Conservation (phyloP, 306 rosid species). For the Pyrus communis region DNA sequence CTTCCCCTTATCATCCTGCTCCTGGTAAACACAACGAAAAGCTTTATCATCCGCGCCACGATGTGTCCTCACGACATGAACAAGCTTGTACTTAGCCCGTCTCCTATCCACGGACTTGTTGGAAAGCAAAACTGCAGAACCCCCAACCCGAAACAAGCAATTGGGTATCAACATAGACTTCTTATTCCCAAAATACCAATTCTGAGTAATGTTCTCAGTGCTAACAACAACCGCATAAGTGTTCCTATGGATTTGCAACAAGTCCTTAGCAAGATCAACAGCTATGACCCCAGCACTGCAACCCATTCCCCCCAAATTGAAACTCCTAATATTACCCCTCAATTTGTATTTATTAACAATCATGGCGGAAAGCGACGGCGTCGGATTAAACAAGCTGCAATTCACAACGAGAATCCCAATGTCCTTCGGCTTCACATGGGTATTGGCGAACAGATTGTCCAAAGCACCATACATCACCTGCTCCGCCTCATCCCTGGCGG, state of each 20-base stretch:
- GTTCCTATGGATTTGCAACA: slow-evolving; percentile 57
- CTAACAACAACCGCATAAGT: slow-evolving; percentile 67
- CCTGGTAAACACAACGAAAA: slow-evolving; percentile 60
- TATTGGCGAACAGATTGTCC: slow-evolving; percentile 42
- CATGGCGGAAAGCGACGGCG: slow-evolving; percentile 68
- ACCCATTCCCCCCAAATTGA: slow-evolving; percentile 80
- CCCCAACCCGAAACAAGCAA: slow-evolving; percentile 66
- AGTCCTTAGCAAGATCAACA: slow-evolving; percentile 61
- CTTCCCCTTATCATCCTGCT: slow-evolving; percentile 62
- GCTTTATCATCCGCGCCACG: slow-evolving; percentile 69
- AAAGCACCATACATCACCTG: slow-evolving; percentile 67
- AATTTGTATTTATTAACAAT: slow-evolving; percentile 59
- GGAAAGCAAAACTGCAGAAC: slow-evolving; percentile 48
- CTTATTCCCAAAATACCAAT: slow-evolving; percentile 71
- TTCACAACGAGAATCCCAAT: slow-evolving; percentile 64
- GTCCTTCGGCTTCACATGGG: slow-evolving; percentile 46
- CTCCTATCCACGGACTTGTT: slow-evolving; percentile 42
- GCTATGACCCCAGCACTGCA: slow-evolving; percentile 81
- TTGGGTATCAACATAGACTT: slow-evolving; percentile 73
- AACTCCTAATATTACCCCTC: slow-evolving; percentile 66
- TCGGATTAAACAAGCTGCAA: slow-evolving; percentile 65
- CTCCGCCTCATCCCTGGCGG: slow-evolving; percentile 61
- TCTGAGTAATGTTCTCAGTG: slow-evolving; percentile 69
- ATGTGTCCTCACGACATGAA: slow-evolving; percentile 66
- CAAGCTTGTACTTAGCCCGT: slow-evolving; percentile 57